Evolutionary conservation across 2,329 filamentous ascomycete genomes (phyloP), one percentile per base, ranked within the genome.

Genomic region (Cercospora beticola): DNA sequence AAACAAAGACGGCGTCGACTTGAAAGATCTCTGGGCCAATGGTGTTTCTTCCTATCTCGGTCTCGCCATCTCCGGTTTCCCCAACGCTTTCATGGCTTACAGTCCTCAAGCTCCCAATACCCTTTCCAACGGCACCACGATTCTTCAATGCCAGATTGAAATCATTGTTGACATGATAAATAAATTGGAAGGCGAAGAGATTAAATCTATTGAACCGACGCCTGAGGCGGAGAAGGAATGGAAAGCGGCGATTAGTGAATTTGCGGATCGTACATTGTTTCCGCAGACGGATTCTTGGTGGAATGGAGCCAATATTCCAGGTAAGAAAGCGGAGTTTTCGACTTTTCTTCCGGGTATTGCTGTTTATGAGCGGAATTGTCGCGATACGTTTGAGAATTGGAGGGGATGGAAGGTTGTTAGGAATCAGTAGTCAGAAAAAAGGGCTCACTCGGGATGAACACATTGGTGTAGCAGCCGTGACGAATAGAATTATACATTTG

Each of bases 51-150:
- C 80, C 0, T 80, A 82, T 65, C 76, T 83, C 6, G 82, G 82
- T 14, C 73, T 78, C 23, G 70, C 72, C 0, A 69, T 76, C 33
- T 40, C 71, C 12, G 71, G 72, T 21, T 77, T 75, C 64, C 76
- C 76, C 1, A 82, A 82, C 70, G 75, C 80, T 71, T 82, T 82
- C 76, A 75, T 81, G 77, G 73, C 81, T 6, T 84, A 83, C 70
- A 80, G 81, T 0, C 79, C 81, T 0, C 82, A 83, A 70, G 81
- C 80, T 0, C 82, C 82, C 0, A 83, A 82, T 0, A 81, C 81
- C 1, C 82, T 83, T 65, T 78, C 77, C 40, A 84, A 83, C 56
- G 82, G 82, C 0, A 81, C 82, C 1, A 81, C 77, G 7, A 82
- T 81, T 64, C 74, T 82, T 43, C 81, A 82, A 68, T 75, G 76